These are phyloP conservation scores for Prunus mira DNA, from an alignment of 306 rosid genomes.

Conservation along the genomic window DNA sequence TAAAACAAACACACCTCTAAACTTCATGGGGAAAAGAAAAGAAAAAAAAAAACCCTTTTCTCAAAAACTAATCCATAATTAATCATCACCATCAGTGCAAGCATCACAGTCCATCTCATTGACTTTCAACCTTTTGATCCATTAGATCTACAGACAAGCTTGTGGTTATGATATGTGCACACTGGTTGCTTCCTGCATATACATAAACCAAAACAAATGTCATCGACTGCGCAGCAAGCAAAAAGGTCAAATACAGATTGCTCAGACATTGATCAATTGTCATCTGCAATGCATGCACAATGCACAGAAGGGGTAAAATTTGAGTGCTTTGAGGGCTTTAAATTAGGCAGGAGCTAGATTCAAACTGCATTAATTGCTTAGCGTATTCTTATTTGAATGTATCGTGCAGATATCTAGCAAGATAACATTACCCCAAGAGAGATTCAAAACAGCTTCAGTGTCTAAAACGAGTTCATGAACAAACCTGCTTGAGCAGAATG, in stretches of 20 bases:
- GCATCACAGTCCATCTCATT: conserved; percentile 31
- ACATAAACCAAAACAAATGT: neutral
- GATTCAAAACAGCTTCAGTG: neutral
- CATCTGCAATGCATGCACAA: neutral
- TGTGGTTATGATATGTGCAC: conserved; percentile 61
- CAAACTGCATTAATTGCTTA: no score
- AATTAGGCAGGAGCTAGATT: no score
- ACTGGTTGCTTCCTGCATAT: conserved; percentile 55
- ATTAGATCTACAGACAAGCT: conserved; percentile 47
- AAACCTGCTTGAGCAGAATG: conserved; percentile 82
- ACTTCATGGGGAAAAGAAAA: neutral
- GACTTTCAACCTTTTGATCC: conserved; percentile 50
- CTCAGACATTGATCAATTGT: neutral
- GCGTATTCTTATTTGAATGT: no score
- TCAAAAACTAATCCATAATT: conserved; percentile 24
- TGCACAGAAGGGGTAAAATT: no score
- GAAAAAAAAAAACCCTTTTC: neutral
- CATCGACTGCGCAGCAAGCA: neutral
- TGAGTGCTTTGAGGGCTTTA: no score
- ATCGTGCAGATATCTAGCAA: neutral
- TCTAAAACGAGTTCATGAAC: neutral
- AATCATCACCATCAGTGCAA: conserved; percentile 24
- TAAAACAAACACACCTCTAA: neutral
- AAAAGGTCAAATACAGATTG: neutral
- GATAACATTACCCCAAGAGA: neutral